Base-by-base conservation (phyloP, 176 grass and related monocot genomes). In the Pontederia paniculata region DNA sequence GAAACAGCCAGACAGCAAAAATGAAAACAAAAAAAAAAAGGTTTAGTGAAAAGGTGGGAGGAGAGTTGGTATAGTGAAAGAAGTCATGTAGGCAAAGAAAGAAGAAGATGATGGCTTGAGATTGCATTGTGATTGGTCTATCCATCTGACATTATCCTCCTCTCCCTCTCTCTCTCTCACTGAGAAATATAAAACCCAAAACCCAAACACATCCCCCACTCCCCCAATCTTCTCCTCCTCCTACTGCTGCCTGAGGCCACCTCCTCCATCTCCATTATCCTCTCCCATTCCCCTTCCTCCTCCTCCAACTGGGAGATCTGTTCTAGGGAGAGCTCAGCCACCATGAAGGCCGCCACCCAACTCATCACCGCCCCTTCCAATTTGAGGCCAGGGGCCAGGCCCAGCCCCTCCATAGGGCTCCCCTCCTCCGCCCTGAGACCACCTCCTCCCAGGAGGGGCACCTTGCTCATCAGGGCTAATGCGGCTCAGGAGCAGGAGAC, bases 91-190 rank as follows among this genome's bases (percentile, higher is more conserved):
- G 5, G 23, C 11, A 2, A n/a, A n/a, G n/a, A n/a, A n/a, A n/a
- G n/a, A n/a, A n/a, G n/a, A n/a, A n/a, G n/a, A n/a, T n/a, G n/a
- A n/a, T n/a, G n/a, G n/a, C n/a, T 3, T 37, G 28, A 2, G 28
- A 37, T 37, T 37, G 28, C 28, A 37, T 37, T 44, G 57, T 73
- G 80, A 77, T 81, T 85, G 81, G 77, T 51, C 71, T 72, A 84
- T 80, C 72, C 86, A 28, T 37, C n/a, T 62, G 59, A 31, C 86
- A 70, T 84, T 88, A 88, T 98, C 93, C n/a, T 69, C 14, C n/a
- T 44, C 61, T 42, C 44, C 69, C n/a, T n/a, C n/a, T n/a, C n/a
- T n/a, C n/a, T n/a, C n/a, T n/a, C n/a, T 76, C 64, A 67, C 63
- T 28, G 55, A 44, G 45, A 16, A 16, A 63, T 41, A 46, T 45